Evolutionary conservation across 2,329 filamentous ascomycete genomes (phyloP), one percentile per base, ranked within the genome.

Genomic region (Aspergillus uvarum): DNA sequence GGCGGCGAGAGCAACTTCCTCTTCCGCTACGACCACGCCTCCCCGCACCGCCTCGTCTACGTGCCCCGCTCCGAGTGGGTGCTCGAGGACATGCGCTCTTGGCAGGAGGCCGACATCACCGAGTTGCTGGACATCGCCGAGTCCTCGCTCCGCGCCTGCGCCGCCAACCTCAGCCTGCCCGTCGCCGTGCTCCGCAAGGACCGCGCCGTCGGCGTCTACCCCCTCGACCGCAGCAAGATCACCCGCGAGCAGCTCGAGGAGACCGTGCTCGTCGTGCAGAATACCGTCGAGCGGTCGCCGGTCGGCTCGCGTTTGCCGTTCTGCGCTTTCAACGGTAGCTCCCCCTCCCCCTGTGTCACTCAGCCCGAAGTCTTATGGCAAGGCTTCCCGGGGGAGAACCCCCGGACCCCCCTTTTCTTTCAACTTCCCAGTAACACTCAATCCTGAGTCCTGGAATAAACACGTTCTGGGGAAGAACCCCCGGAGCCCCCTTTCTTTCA

Each of bases 1-100:
- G 95, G 95, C 64, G 95, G 95, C 58, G 95, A 99, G 77, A 92
- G 91, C 61, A 98, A 96, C 79, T 99, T 96, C 75, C 87, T 98
- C 55, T 97, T 98, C 78, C 87, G 87, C 54, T 96, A 90, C 77
- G 84, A 87, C 61, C 79, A 83, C 0, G 76, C 80, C 11, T 86
- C 87, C 0, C 85, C 87, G 1, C 81, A 89, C 74, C 85, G 90
- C 19, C 83, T 98, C 12, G 78, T 83, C 0, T 85, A 89, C 50
- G 89, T 89, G 68, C 74, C 82, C 1, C 77, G 82, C 19, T 73
- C 79, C 12, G 78, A 87, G 60, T 89, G 86, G 86, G 72, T 85
- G 19, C 76, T 89, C 5, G 81, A 85, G 29, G 85, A 87, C 65
- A 82, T 81, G 80, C 70, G 70, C 50, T 58, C 68, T 5, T 82